Evolutionary conservation across 2,329 filamentous ascomycete species (phyloP).

Genomic region (Pseudogymnoascus sp.): DNA sequence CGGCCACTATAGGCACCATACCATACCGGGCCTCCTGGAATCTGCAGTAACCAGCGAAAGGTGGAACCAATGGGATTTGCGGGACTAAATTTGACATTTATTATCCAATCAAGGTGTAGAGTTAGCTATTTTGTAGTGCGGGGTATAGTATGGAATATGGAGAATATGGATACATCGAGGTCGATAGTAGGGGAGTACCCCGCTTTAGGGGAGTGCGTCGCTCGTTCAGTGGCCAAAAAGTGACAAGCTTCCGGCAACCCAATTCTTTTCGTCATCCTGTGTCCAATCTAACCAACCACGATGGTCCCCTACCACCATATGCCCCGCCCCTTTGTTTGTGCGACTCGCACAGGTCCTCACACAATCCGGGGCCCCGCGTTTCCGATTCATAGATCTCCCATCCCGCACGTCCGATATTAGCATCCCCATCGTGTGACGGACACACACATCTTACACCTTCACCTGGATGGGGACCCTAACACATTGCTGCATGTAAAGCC

Average conservation of each 20-base stretch:
- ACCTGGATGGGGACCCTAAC: not conserved
- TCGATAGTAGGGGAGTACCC: not conserved
- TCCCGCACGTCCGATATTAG: not conserved
- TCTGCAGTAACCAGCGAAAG: no score
- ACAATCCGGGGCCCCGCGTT: not conserved
- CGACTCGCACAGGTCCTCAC: not conserved
- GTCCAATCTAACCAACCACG: not conserved
- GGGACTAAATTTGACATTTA: no score
- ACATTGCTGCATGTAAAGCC: not conserved
- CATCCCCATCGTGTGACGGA: not conserved
- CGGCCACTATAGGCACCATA: no score
- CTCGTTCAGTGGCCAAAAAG: not conserved
- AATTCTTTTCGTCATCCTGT: not conserved
- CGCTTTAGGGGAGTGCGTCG: not conserved
- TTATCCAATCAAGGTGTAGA: no score
- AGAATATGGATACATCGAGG: not conserved
- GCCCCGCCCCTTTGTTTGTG: not conserved
- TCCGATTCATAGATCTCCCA: not conserved
- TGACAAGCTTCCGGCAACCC: not conserved
- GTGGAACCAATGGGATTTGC: no score
- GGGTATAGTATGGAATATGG: not conserved
- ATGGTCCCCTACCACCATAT: not conserved
- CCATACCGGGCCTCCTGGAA: no score
- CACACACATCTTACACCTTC: not conserved
- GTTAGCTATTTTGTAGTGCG: no score